Conservation (phyloP, 2,329 filamentous ascomycete genomes). For the Trichoderma atroviride region DNA sequence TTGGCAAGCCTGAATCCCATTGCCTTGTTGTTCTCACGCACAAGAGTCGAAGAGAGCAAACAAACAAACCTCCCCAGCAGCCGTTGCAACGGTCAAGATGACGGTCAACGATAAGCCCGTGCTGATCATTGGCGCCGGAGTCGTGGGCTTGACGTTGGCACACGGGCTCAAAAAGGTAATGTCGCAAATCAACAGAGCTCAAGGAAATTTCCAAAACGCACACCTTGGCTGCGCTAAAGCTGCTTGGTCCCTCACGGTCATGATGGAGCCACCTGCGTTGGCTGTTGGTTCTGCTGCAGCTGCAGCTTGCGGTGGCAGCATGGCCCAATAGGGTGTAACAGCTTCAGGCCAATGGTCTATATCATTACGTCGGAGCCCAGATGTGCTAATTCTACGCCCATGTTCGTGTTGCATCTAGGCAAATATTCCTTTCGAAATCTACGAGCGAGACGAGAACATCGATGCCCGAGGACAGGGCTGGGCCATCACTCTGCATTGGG, state of each 20-base stretch:
- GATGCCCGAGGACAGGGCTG: slow-evolving; percentile 51
- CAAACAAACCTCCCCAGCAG: background rate
- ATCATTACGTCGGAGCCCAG: background rate
- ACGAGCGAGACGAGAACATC: slow-evolving; percentile 37
- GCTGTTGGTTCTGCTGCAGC: background rate
- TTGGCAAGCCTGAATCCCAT: background rate
- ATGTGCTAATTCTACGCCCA: background rate
- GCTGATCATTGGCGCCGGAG: slow-evolving; percentile 43
- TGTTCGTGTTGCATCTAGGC: slow-evolving; percentile 29
- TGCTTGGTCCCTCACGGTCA: background rate
- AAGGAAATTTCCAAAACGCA: background rate
- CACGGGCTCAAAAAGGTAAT: slow-evolving; percentile 42
- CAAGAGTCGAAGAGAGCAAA: background rate
- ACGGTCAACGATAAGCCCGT: slow-evolving; percentile 33
- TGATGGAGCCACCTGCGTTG: background rate
- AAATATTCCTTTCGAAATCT: slow-evolving; percentile 38
- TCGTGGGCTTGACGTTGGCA: slow-evolving; percentile 43
- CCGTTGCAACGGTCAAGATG: background rate
- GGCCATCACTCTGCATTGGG: slow-evolving; percentile 65
- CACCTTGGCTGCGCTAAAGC: background rate
- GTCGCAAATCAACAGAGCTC: background rate
- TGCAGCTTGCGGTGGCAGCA: background rate
- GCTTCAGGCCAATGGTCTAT: background rate
- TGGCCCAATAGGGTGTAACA: background rate
- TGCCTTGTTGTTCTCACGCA: background rate